Percentiles rank a stretch among this genome's conserved stretches.
Conservation (phyloP, 176 grass and related monocot genomes). For the Avena insularis region DNA sequence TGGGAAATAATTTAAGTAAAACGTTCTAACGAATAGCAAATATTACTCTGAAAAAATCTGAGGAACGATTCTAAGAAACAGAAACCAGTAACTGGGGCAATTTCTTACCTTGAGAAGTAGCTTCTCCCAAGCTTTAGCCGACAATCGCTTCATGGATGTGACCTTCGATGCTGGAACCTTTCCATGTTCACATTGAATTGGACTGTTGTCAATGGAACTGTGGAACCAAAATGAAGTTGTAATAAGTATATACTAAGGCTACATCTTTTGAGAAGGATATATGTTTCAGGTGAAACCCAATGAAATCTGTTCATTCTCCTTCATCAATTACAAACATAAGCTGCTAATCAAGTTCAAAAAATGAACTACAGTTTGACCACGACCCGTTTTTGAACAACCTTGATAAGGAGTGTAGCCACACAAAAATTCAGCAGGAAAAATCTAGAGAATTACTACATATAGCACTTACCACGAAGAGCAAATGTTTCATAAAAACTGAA, state of each 20-base stretch:
- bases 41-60: background rate
- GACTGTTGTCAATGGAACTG: conserved; percentile 85
- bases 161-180: conserved; percentile 86
- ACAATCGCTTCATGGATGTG: conserved; percentile 82
- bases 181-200: conserved; percentile 85
- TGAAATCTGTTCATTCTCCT: too few relatives aligned
- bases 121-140: conserved; percentile 76
- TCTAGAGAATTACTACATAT: conserved; percentile 9
- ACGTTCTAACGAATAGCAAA: background rate
- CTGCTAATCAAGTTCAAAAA: background rate
- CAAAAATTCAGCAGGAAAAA: background rate
- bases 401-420: background rate
- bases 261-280: background rate
- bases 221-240: conserved; percentile 32
- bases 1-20: conserved; percentile 29
- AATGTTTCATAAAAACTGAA: conserved; percentile 23
- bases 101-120: conserved; percentile 74
- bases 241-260: conserved; percentile 25
- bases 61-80: conserved; percentile 29
- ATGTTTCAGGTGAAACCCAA: background rate
- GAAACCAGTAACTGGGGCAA: conserved; percentile 15
- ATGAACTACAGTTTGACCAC: background rate
- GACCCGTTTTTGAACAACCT: background rate
- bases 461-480: conserved; percentile 15
- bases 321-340: background rate